phyloP scores from a whole-genome alignment of 129 eudicot genomes.

The Flaveria sonorensis region DNA sequence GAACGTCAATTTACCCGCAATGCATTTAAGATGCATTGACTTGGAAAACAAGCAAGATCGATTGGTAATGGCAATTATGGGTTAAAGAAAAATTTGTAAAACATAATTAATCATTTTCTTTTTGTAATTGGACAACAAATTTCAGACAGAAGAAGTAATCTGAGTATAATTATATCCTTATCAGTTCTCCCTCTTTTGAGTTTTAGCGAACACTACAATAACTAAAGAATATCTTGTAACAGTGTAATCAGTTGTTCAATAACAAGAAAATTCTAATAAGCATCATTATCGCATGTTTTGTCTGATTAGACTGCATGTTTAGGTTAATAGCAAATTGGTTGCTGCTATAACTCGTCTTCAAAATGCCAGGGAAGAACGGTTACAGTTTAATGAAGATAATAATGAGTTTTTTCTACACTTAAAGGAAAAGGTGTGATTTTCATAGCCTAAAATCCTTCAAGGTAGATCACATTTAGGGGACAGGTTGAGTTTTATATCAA shows the following conservation, averaged over 20 bases:
- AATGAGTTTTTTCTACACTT: slow-evolving; percentile 65
- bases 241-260: neutral
- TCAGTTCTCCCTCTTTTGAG: neutral
- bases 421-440: slow-evolving; percentile 54
- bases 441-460: slow-evolving; percentile 2
- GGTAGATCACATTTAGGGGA: slow-evolving; percentile 1
- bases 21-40: neutral
- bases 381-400: slow-evolving; percentile 80
- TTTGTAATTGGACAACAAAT: neutral
- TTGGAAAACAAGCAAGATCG: neutral
- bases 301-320: slow-evolving; percentile 25
- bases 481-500: slow-evolving; percentile 7
- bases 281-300: neutral
- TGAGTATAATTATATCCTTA: neutral
- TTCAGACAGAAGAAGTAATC: neutral
- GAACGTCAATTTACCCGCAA: neutral
- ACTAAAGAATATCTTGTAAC: slow-evolving; percentile 2
- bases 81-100: neutral
- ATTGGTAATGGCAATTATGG: neutral
- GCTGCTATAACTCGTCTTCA: slow-evolving; percentile 60
- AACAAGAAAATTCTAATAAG: neutral
- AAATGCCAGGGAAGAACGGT: slow-evolving; percentile 84
- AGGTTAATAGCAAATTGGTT: slow-evolving; percentile 60
- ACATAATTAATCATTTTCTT: neutral
- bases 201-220: neutral